Evolutionary conservation across 257 asterid species (phyloP).

Genomic region (Cruciata laevipes): DNA sequence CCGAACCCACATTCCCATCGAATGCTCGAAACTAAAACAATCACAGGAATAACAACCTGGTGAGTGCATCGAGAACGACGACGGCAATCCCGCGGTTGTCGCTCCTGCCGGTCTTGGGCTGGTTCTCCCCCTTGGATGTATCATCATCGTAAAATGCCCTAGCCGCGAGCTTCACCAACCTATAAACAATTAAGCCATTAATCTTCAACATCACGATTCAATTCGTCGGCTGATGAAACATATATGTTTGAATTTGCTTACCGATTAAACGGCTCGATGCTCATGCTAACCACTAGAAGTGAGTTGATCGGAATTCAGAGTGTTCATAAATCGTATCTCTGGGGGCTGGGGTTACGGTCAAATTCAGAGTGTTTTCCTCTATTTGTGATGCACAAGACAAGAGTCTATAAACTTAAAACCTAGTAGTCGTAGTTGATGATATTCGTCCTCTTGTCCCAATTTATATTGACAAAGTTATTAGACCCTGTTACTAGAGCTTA

Average conservation of each 20-base stretch:
- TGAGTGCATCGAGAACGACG: slow-evolving; percentile 91
- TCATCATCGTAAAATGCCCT: slow-evolving; percentile 92
- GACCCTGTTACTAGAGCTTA: too few species aligned
- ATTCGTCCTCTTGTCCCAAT: too few species aligned
- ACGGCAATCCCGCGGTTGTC: slow-evolving; percentile 93
- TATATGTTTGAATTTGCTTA: not conserved
- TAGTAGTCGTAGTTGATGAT: too few species aligned
- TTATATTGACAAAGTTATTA: too few species aligned
- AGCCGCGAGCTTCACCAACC: slow-evolving; percentile 85
- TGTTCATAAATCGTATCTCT: not conserved
- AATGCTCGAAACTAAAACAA: not conserved
- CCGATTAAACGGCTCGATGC: slow-evolving; percentile 29
- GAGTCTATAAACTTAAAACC: too few species aligned
- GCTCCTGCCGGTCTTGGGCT: slow-evolving; percentile 73
- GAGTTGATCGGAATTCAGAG: not conserved
- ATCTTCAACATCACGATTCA: not conserved
- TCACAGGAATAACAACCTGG: slow-evolving; percentile 41
- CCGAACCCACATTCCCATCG: not conserved
- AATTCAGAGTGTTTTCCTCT: not conserved
- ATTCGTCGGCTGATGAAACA: too few species aligned
- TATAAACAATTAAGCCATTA: slow-evolving; percentile 8
- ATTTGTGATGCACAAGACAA: too few species aligned
- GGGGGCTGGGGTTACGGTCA: not conserved
- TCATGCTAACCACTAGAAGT: slow-evolving; percentile 9
- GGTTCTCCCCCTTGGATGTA: slow-evolving; percentile 81